These are phyloP conservation scores for Colletotrichum tabaci DNA, from an alignment of 2,329 filamentous ascomycete species.

Conservation along the genomic window DNA sequence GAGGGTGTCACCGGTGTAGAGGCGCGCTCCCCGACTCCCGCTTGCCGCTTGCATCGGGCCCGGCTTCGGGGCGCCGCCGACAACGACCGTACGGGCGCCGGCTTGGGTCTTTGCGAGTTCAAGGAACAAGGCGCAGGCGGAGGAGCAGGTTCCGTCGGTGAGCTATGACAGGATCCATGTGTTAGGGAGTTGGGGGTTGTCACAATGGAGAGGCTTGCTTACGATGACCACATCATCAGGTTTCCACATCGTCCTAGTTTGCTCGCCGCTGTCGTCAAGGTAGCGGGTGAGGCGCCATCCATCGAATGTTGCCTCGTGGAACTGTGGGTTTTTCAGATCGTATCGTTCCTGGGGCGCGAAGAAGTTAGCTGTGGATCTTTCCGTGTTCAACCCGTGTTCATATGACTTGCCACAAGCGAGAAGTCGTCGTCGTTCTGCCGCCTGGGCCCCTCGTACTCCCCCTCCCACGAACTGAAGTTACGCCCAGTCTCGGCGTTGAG, in stretches of 20 bases:
- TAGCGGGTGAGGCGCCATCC: slow-evolving; percentile 21
- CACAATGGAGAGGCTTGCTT: background rate
- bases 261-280: slow-evolving; percentile 4
- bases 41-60: slow-evolving; percentile 70
- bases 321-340: slow-evolving; percentile 14
- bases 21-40: slow-evolving; percentile 67
- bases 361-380: background rate
- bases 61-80: slow-evolving; percentile 68
- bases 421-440: slow-evolving; percentile 5
- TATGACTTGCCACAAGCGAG: slow-evolving; percentile 6
- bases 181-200: background rate
- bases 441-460: slow-evolving; percentile 14
- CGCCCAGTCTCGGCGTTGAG: slow-evolving; percentile 15
- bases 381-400: too few species aligned
- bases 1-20: slow-evolving; percentile 47
- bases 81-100: slow-evolving; percentile 69
- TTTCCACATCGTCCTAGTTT: background rate
- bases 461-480: slow-evolving; percentile 27
- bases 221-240: slow-evolving; percentile 23
- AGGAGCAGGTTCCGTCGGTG: slow-evolving; percentile 71
- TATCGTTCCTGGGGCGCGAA: slow-evolving; percentile 9
- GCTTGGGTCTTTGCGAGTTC: slow-evolving; percentile 67
- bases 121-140: slow-evolving; percentile 71
- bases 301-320: slow-evolving; percentile 19
- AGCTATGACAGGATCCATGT: slow-evolving; percentile 45